Conservation (phyloP, 2,329 filamentous ascomycete genomes). For the Scytalidium lignicola region DNA sequence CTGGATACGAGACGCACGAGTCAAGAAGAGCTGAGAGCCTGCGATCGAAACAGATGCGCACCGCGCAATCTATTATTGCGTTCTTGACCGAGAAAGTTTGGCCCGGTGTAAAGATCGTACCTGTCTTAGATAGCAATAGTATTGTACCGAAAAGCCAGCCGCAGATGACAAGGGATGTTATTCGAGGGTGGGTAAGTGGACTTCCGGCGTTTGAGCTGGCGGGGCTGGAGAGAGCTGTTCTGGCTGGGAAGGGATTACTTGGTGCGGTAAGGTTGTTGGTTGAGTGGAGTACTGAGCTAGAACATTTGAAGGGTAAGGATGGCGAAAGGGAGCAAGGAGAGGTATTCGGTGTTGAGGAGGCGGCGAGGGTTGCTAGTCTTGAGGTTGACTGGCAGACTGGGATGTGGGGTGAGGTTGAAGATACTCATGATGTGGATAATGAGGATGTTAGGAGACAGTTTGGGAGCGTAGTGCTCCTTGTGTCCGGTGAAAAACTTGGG, state of each 20-base stretch:
- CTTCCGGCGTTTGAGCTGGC: constrained; percentile 78
- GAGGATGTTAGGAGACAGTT: constrained; percentile 85
- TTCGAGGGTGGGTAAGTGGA: constrained; percentile 70
- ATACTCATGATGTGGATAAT: constrained; percentile 93
- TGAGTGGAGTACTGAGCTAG: constrained; percentile 79
- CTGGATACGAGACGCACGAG: constrained; percentile 38
- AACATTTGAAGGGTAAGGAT: constrained; percentile 39
- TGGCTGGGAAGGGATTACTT: constrained; percentile 84
- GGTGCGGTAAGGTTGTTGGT: constrained; percentile 70
- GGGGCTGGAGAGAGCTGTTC: constrained; percentile 73
- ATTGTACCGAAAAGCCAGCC: constrained; percentile 74
- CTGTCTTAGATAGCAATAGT: constrained; percentile 72
- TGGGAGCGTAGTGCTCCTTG: constrained; percentile 78
- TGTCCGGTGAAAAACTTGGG: constrained; percentile 48
- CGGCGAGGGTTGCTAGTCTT: constrained; percentile 68
- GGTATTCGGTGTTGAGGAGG: constrained; percentile 76
- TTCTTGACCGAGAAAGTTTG: constrained; percentile 71
- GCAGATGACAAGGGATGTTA: constrained; percentile 68
- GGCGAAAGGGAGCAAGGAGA: constrained; percentile 21
- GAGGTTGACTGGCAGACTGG: constrained; percentile 88
- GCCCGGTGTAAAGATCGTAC: constrained; percentile 74
- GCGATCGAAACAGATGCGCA: constrained; percentile 65
- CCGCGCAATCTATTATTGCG: constrained; percentile 64
- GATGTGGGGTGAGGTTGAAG: constrained; percentile 91
- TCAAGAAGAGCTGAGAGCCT: constrained; percentile 51